Percentiles rank a stretch among this genome's conserved stretches.
Evolutionary conservation across 2,329 filamentous ascomycete species (phyloP).

Genomic region (Coniochaeta hoffmannii): DNA sequence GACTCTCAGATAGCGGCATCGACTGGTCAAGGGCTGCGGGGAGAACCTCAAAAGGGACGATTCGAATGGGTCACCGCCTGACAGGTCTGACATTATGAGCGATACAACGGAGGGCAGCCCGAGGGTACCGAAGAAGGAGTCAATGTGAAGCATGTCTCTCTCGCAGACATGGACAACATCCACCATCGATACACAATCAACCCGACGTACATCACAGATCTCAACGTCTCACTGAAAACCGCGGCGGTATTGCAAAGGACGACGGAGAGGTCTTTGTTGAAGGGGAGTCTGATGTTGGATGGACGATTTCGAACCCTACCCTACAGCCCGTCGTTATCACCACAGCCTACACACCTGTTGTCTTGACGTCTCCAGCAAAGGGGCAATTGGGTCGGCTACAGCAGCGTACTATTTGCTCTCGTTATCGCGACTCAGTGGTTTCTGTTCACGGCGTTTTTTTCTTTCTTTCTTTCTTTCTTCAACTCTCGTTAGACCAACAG

Average conservation of each 20-base stretch:
- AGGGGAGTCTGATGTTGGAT: too few relatives aligned
- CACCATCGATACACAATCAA: too few relatives aligned
- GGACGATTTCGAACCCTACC: too few relatives aligned
- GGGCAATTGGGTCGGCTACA: not conserved
- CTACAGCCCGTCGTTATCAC: too few relatives aligned
- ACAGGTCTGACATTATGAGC: constrained; percentile 6
- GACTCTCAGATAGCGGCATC: constrained; percentile 40
- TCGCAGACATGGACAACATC: not conserved
- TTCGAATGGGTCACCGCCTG: constrained; percentile 1
- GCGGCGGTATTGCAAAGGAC: too few relatives aligned
- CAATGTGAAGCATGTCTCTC: not conserved
- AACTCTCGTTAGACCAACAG: not conserved
- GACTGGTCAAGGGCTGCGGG: constrained; percentile 58
- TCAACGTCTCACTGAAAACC: too few relatives aligned
- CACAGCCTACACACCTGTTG: not conserved
- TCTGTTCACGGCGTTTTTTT: not conserved
- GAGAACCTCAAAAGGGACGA: constrained; percentile 15
- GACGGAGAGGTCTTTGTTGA: too few relatives aligned
- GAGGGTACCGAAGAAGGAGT: constrained; percentile 10
- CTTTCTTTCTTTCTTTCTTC: not conserved
- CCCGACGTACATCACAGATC: not conserved
- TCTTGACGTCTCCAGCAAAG: not conserved
- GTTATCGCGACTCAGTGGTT: not conserved
- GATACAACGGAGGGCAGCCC: constrained; percentile 10
- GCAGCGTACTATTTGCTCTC: not conserved